Evolutionary conservation across 2,329 filamentous ascomycete genomes (phyloP).

Genomic region (Venturia asperata): DNA sequence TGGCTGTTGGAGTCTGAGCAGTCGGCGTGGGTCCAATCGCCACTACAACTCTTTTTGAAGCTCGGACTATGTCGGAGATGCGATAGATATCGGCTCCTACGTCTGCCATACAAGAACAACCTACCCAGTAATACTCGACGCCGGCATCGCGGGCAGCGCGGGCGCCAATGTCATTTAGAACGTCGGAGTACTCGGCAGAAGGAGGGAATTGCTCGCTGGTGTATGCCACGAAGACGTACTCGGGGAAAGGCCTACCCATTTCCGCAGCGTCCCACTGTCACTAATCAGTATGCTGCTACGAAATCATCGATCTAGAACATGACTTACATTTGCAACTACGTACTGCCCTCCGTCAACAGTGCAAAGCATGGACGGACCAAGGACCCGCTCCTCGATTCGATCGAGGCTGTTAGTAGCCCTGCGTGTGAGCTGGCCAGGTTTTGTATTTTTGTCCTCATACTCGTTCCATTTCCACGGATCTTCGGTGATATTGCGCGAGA

Average conservation of each 20-base stretch:
- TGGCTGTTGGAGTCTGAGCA: conserved; percentile 26
- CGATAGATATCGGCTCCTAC: conserved; percentile 31
- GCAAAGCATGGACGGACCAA: conserved; percentile 28
- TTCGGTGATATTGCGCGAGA: conserved; percentile 25
- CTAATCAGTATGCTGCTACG: conserved; percentile 24
- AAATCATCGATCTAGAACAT: conserved; percentile 1
- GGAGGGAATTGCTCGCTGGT: conserved; percentile 35
- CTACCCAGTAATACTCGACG: conserved; percentile 39
- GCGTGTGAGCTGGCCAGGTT: conserved; percentile 6
- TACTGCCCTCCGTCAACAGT: conserved; percentile 22
- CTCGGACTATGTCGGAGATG: conserved; percentile 42
- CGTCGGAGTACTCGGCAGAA: conserved; percentile 26
- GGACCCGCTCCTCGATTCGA: conserved; percentile 26
- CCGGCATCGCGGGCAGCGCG: conserved; percentile 34
- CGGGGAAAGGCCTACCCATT: conserved; percentile 24
- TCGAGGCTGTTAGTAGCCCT: conserved; percentile 23
- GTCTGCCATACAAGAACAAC: conserved; percentile 38
- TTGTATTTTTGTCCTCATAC: neutral
- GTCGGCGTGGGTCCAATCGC: conserved; percentile 30
- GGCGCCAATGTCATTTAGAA: conserved; percentile 33
- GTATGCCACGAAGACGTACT: conserved; percentile 39
- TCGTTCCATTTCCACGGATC: conserved; percentile 23
- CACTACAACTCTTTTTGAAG: conserved; percentile 37
- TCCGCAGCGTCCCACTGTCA: conserved; percentile 28
- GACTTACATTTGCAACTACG: neutral